phyloP scores from a whole-genome alignment of 1,139 yeast genomes.

The Lodderomyces pseudojiufengensis region DNA sequence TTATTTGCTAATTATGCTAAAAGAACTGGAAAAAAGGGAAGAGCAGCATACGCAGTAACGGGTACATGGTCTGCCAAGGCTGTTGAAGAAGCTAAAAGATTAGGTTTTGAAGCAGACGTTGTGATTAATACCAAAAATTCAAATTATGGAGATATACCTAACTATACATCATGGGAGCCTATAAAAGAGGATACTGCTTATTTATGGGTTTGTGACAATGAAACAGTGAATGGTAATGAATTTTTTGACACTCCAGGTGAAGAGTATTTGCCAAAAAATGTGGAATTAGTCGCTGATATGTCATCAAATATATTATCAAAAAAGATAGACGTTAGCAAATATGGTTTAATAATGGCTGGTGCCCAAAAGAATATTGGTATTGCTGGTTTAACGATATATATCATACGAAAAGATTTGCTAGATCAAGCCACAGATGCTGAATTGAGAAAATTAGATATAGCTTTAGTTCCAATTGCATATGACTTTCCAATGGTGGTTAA shows the following conservation, averaged over 20 bases:
- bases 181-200: conserved; percentile 62
- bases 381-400: conserved; percentile 91
- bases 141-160: conserved; percentile 68
- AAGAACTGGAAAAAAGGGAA: conserved; percentile 67
- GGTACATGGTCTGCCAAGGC: conserved; percentile 94
- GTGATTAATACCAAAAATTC: conserved; percentile 65
- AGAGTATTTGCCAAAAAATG: conserved; percentile 58
- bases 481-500: conserved; percentile 82
- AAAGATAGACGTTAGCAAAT: conserved; percentile 73
- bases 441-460: conserved; percentile 55
- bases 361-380: conserved; percentile 97
- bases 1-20: conserved; percentile 70
- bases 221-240: conserved; percentile 93
- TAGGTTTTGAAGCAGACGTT: conserved; percentile 73
- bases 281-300: conserved; percentile 88
- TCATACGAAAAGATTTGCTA: conserved; percentile 74
- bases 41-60: conserved; percentile 83
- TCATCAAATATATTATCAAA: conserved; percentile 89
- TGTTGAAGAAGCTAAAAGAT: conserved; percentile 76
- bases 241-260: conserved; percentile 52
- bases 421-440: conserved; percentile 65
- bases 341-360: conserved; percentile 87
- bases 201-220: conserved; percentile 90
- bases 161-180: conserved; percentile 58
- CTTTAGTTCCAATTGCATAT: conserved; percentile 83